Percentiles rank a stretch among this genome's conserved stretches.
These are phyloP conservation scores for Xylaria curta DNA, from an alignment of 495 filamentous ascomycete genomes.

Conservation along the genomic window DNA sequence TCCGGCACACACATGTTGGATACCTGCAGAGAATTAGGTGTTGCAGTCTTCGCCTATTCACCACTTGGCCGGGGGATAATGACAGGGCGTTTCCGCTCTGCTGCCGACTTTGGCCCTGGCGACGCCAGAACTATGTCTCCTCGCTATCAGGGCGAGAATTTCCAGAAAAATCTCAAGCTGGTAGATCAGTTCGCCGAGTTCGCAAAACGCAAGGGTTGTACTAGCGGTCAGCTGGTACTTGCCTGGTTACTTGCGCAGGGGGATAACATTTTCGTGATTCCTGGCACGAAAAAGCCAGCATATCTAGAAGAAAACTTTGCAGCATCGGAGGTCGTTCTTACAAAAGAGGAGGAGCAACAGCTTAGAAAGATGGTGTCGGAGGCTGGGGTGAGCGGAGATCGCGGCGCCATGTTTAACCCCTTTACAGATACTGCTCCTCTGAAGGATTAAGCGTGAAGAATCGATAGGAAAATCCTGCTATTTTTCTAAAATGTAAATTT, in stretches of 20 bases:
- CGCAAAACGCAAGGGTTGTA: constrained; percentile 55
- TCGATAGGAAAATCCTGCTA: background rate
- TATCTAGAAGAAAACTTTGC: constrained; percentile 65
- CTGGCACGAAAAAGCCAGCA: constrained; percentile 63
- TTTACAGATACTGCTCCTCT: constrained; percentile 27
- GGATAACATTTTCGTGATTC: constrained; percentile 60
- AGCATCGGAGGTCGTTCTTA: constrained; percentile 52
- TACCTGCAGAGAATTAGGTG: constrained; percentile 56
- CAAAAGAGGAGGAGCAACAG: constrained; percentile 51
- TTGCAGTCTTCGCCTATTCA: constrained; percentile 54
- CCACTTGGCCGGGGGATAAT: constrained; percentile 58
- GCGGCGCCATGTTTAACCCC: constrained; percentile 10
- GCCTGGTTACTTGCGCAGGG: constrained; percentile 66
- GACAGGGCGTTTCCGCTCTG: constrained; percentile 44
- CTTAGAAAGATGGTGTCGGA: constrained; percentile 45
- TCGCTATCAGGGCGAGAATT: constrained; percentile 59
- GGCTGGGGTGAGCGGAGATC: constrained; percentile 47
- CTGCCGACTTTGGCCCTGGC: constrained; percentile 45
- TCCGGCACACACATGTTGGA: constrained; percentile 43
- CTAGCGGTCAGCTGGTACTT: constrained; percentile 57
- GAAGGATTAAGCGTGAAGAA: background rate
- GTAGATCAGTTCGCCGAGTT: constrained; percentile 55
- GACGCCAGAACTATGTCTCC: constrained; percentile 50
- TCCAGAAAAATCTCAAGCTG: constrained; percentile 59
- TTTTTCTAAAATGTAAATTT: too few relatives aligned